Evolutionary conservation across 257 asterid genomes (phyloP).

Genomic region (Solanum megistacrolobum): DNA sequence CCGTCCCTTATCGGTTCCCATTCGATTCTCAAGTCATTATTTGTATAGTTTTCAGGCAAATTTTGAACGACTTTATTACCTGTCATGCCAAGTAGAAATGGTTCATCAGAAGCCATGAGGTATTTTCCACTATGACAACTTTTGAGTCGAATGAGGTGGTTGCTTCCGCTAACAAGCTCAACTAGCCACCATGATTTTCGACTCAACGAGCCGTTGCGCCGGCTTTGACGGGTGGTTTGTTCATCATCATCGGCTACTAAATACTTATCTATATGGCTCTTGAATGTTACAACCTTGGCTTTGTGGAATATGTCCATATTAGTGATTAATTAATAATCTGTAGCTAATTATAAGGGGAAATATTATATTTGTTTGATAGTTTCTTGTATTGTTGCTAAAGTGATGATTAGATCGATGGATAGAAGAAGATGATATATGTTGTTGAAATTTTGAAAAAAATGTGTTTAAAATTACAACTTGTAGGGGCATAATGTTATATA

Average conservation of each 20-base stretch:
- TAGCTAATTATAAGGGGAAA: neutral
- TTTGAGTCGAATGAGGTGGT: neutral
- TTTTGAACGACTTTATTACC: slow-evolving; percentile 15
- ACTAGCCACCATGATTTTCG: slow-evolving; percentile 14
- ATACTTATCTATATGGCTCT: slow-evolving; percentile 50
- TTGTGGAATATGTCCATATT: slow-evolving; percentile 48
- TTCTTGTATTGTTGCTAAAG: neutral
- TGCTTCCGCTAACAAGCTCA: slow-evolving; percentile 1
- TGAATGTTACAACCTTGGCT: slow-evolving; percentile 41
- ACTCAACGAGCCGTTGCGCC: slow-evolving; percentile 3
- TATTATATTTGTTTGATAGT: neutral
- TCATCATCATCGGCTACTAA: slow-evolving; percentile 45
- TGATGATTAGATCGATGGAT: neutral
- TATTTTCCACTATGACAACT: slow-evolving; percentile 1
- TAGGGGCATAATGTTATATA: neutral
- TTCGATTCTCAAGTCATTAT: slow-evolving; percentile 28
- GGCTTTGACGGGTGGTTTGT: slow-evolving; percentile 33
- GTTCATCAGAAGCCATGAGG: slow-evolving; percentile 10
- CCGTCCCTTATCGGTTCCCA: slow-evolving; percentile 90
- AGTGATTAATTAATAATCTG: neutral
- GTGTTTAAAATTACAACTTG: neutral
- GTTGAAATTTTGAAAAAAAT: neutral
- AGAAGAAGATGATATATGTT: neutral
- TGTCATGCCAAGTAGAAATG: neutral
- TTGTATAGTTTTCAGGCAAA: slow-evolving; percentile 20